Base-by-base conservation (phyloP, 2,329 filamentous ascomycete genomes). In the Xenosphaeropsis pyriputrescens region DNA sequence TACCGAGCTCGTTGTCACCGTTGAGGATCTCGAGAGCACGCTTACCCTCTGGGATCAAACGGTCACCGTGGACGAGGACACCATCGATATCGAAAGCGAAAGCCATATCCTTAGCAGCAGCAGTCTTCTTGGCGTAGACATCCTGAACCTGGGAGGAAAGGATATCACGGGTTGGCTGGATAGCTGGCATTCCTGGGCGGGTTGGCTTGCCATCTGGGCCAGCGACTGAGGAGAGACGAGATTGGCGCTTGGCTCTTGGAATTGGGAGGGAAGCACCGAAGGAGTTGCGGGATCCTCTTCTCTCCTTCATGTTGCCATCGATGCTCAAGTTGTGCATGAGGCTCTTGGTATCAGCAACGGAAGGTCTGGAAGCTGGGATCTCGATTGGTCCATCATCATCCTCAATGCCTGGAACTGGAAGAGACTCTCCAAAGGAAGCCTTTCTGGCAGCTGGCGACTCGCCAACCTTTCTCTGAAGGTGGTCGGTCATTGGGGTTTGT, bases 21-120 rank as follows among this genome's bases (percentile, higher is more conserved):
- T 83, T 83, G 36, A 83, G 64, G 56, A 83, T 81, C 55, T 79
- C 72, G 30, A 83, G 69, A 12, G 71, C 73, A 41, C 72, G 67
- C 50, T 70, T 64, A 43, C 75, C 78, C 59, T 82, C 70, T 32
- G 75, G 75, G 44, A 84, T 83, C 41, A 80, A 60, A 41, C 77
- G 66, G 58, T 79, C 77, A 51, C 78, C 78, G 58, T 83, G 79
- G 40, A 83, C 79, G 17, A 85, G 65, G 41, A 85, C 79, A 63
- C 79, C 80, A 50, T 85, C 75, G 44, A 79, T 78, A 56, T 86
- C 82, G 46, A 86, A 88, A 50, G 78, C 81, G 46, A 86, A 86
- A 6, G 78, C 77, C 78, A 85, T 84, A 62, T 85, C 77, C 68
- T 85, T 85, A 41, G 78, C 79, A 41, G 70, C 68, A 19, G 61